These are phyloP conservation scores for Entomortierella lignicola DNA, from an alignment of 192 early-diverging fungal genomes.

Conservation along the genomic window DNA sequence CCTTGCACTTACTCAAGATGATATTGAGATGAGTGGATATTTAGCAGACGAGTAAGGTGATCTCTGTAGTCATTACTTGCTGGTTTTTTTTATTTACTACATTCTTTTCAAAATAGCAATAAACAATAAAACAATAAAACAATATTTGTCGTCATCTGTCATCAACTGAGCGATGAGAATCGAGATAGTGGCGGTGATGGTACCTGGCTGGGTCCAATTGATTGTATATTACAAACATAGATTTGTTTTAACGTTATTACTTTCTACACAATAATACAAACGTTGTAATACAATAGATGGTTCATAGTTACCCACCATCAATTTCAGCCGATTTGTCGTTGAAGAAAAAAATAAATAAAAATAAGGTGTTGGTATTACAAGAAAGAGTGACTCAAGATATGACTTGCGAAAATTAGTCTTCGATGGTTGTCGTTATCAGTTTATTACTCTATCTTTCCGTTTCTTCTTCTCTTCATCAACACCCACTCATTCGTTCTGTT, in stretches of 20 bases:
- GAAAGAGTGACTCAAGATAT: conserved; percentile 35
- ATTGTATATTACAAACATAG: too few species aligned
- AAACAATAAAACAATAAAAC: too few species aligned
- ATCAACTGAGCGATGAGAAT: too few species aligned
- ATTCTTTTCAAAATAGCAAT: neutral
- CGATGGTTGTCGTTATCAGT: neutral
- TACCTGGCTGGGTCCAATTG: too few species aligned
- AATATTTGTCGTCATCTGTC: too few species aligned
- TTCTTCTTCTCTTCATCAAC: neutral
- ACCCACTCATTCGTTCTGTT: neutral
- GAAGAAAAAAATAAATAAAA: conserved; percentile 1
- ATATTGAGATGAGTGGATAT: conserved; percentile 51
- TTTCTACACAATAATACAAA: too few species aligned
- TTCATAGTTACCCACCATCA: too few species aligned
- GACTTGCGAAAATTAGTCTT: neutral
- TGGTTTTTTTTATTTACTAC: neutral
- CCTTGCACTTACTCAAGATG: conserved; percentile 10
- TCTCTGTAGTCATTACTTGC: neutral
- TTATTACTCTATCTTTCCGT: neutral
- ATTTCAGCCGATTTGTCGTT: too few species aligned
- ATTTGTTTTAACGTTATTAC: too few species aligned
- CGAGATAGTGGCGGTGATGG: too few species aligned
- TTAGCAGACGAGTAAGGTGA: conserved; percentile 26
- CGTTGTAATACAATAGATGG: too few species aligned
- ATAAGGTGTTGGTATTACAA: too few species aligned